phyloP scores from a whole-genome alignment of 441 rosid genomes.

The Brassica hybrid region DNA sequence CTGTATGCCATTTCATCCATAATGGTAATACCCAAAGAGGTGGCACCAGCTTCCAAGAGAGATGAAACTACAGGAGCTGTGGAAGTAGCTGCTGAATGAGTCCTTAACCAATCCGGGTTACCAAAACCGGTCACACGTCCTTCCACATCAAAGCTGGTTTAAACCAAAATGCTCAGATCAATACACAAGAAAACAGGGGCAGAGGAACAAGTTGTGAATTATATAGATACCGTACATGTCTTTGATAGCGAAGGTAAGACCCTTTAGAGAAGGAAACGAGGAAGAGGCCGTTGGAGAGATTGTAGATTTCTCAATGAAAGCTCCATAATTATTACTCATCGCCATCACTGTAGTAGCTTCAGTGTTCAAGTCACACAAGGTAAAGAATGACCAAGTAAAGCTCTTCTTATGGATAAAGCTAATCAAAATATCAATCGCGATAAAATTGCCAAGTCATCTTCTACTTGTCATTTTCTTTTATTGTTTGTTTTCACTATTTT shows the following conservation, averaged over 20 bases:
- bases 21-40: slow-evolving; percentile 70
- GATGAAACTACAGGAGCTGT: slow-evolving; percentile 77
- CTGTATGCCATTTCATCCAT: slow-evolving; percentile 99
- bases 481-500: background rate
- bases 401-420: slow-evolving; percentile 34
- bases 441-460: slow-evolving; percentile 20
- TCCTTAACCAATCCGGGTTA: slow-evolving; percentile 93
- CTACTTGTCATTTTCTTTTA: background rate
- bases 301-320: slow-evolving; percentile 75
- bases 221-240: slow-evolving; percentile 59
- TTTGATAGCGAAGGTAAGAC: slow-evolving; percentile 84
- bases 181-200: background rate
- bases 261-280: slow-evolving; percentile 58
- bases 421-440: background rate
- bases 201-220: background rate
- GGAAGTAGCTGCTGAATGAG: slow-evolving; percentile 72
- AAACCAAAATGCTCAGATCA: slow-evolving; percentile 11
- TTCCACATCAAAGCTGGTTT: slow-evolving; percentile 76
- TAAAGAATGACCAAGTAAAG: slow-evolving; percentile 37
- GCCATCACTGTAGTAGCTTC: slow-evolving; percentile 50
- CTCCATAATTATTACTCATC: slow-evolving; percentile 61
- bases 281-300: slow-evolving; percentile 57
- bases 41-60: slow-evolving; percentile 73
- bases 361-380: background rate
- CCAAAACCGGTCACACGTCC: slow-evolving; percentile 93